Base-by-base conservation (phyloP, 768 basidiomycete species). In the Clathrus columnatus region DNA sequence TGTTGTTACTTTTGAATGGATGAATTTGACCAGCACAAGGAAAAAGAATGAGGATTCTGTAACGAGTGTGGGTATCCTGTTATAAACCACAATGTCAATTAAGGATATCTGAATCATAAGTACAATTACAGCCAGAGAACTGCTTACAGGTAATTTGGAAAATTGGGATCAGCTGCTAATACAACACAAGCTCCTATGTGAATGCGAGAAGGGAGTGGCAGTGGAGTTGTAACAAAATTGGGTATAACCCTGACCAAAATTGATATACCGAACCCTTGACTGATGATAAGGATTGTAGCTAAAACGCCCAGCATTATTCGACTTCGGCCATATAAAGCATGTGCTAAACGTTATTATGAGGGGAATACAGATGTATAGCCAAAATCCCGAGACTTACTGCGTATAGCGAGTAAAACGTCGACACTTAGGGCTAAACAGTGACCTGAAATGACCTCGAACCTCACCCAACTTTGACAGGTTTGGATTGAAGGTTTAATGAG, bases 301-400 rank as follows among this genome's bases (percentile, higher is more conserved):
- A 55, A 30, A 7, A 30, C 21, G 6, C 7, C 46, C 18, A 55
- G 54, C 23, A 55, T 27, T 5, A 27, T 24, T 8, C 28, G 46
- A 42, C 10, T 29, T 48, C 27, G 20, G 8, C 45, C 54, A 20
- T 55, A 55, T 29, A 55, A 47, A 30, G 54, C 54, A 26, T 46
- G 48, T 17, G 48, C 54, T 55, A 44, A 44, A 24, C 8, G 14
- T 6, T n/a, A 17, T 16, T 53, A 45, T 53, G 11, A 53, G n/a
- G n/a, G 11, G 7, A 42, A 44, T n/a, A n/a, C n/a, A n/a, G 5
- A 2, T 7, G 30, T 20, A 46, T 5, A 20, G 21, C 6, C 8
- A n/a, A 29, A 23, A 23, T 14, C 11, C 11, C 5, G 30, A 45
- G 14, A 29, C 4, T 16, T 21, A 55, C 54, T 47, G 46, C 54